Evolutionary conservation across 441 rosid genomes (phyloP), one percentile per base, ranked within the genome.

Genomic region (Manihot esculenta): DNA sequence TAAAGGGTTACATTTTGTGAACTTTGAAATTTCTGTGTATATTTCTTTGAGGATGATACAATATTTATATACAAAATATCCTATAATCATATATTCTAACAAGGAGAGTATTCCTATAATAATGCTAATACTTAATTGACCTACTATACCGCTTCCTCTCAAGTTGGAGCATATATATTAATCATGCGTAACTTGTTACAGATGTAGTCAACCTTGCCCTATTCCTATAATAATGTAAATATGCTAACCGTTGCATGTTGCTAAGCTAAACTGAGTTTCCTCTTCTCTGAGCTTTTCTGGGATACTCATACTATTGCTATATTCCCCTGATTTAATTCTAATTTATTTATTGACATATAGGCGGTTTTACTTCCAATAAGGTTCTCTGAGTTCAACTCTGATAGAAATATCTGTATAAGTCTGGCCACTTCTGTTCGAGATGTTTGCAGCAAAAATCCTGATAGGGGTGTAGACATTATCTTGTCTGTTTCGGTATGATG

Each of bases 381-480:
- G 64, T 86, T 94, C 69, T 55, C 66, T 59, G 89, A 89, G 60
- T 86, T 83, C 79, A 78, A 73, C 78, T 74, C 80, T 47, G 96
- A 92, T 74, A 89, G 85, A 78, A 80, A 73, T 73, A 81, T 89
- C 77, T 83, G 90, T 78, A 78, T 92, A 54, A 85, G 96, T 77
- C 80, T 90, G 84, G 99, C 99, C 65, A 87, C 90, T 74, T 90
- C 97, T 61, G 68, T 92, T 76, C 82, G 81, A 64, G 97, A 92
- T 77, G 88, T 92, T 77, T 90, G 99, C 88, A 79, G 77, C 77
- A 86, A 82, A 80, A 83, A 92, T 70, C 91, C 99, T 76, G 97
- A 94, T 81, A 90, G 99, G 86, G 99, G 99, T 24, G 97, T 94
- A 80, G 99, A 92, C 76, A 86, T 94, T 79, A 92, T 94, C 83